These are phyloP conservation scores for Aureobasidium subglaciale DNA, from an alignment of 2,329 filamentous ascomycete genomes.

Conservation along the genomic window DNA sequence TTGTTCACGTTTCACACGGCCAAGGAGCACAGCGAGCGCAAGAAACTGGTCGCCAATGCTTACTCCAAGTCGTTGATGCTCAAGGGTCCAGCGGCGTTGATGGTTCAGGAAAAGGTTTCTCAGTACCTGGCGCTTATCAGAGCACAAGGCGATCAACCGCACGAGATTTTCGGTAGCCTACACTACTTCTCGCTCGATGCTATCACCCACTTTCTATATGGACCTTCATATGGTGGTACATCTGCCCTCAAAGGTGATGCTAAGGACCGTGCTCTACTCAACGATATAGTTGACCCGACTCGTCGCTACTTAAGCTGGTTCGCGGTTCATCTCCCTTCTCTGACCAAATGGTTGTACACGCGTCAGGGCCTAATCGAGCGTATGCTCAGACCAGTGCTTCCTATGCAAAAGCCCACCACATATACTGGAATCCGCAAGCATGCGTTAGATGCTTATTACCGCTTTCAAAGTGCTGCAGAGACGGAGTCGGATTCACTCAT, in stretches of 20 bases:
- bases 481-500: constrained; percentile 4
- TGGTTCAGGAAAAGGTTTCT: constrained; percentile 36
- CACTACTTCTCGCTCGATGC: constrained; percentile 49
- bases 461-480: constrained; percentile 24
- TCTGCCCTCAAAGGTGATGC: constrained; percentile 34
- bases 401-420: constrained; percentile 44
- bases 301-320: constrained; percentile 45
- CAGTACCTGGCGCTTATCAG: constrained; percentile 38
- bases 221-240: constrained; percentile 37
- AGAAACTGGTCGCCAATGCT: constrained; percentile 46
- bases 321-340: constrained; percentile 38
- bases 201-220: constrained; percentile 48
- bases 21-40: constrained; percentile 42
- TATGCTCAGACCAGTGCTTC: constrained; percentile 36
- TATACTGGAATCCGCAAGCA: constrained; percentile 46
- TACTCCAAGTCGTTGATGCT: constrained; percentile 47
- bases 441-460: constrained; percentile 32
- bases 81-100: constrained; percentile 24
- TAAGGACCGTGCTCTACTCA: constrained; percentile 35
- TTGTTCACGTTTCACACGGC: constrained; percentile 45
- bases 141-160: constrained; percentile 26
- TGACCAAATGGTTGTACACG: constrained; percentile 45
- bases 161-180: constrained; percentile 43
- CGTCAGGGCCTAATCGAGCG: constrained; percentile 33
- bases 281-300: constrained; percentile 43